Evolutionary conservation across 176 grass and related monocot species (phyloP).

Genomic region (Oryza meyeriana): DNA sequence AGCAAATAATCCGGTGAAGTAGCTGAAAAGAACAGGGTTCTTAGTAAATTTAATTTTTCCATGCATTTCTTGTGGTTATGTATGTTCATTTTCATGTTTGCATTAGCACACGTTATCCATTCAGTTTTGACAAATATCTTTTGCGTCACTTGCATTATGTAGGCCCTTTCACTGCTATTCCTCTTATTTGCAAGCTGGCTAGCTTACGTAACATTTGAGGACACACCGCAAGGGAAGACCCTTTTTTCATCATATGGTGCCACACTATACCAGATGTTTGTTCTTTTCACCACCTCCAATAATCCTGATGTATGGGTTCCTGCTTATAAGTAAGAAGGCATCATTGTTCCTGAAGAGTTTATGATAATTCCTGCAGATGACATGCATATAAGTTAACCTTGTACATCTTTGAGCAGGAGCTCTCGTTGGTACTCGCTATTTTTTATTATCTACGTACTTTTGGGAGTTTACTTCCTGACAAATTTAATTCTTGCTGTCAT

Average conservation of each 20-base stretch:
- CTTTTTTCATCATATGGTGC: constrained; percentile 71
- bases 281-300: constrained; percentile 97
- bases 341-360: constrained; percentile 35
- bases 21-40: too few species aligned
- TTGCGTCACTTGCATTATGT: constrained; percentile 13
- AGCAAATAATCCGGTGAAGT: too few species aligned
- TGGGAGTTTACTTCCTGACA: constrained; percentile 98
- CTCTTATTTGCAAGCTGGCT: constrained; percentile 95
- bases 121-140: constrained; percentile 26
- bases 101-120: not conserved
- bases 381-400: constrained; percentile 23
- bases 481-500: constrained; percentile 99
- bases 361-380: constrained; percentile 30
- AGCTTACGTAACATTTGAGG: constrained; percentile 96
- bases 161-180: constrained; percentile 88
- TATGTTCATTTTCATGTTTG: constrained; percentile 15
- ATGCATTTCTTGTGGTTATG: not conserved
- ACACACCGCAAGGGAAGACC: constrained; percentile 78
- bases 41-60: not conserved
- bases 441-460: constrained; percentile 84
- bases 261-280: constrained; percentile 96
- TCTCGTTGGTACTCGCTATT: constrained; percentile 89
- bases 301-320: constrained; percentile 99
- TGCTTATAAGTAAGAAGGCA: constrained; percentile 87
- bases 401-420: constrained; percentile 57